These are phyloP conservation scores for Lentinula novae-zelandiae DNA, from an alignment of 1,284 basidiomycete species.

Conservation along the genomic window DNA sequence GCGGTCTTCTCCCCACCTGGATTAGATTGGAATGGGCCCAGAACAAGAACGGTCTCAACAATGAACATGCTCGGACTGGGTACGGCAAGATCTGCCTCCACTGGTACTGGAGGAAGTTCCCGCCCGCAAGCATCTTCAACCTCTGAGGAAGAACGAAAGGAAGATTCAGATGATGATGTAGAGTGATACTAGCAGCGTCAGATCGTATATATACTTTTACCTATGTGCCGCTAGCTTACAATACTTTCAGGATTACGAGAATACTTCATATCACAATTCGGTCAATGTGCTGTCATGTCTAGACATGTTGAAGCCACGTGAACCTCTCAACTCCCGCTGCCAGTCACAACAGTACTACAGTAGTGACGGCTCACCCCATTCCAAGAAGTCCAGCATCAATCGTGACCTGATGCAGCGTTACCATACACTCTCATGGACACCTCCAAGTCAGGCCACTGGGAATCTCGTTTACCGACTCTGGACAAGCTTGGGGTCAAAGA, in stretches of 20 bases:
- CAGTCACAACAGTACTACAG: no score
- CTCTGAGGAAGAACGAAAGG: background rate
- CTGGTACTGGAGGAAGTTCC: constrained; percentile 19
- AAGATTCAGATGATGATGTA: constrained; percentile 3
- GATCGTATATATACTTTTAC: background rate
- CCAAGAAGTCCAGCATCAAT: no score
- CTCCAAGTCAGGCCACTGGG: constrained; percentile 8
- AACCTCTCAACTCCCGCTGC: no score
- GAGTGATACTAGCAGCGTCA: background rate
- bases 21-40: constrained; percentile 17
- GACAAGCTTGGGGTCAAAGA: constrained; percentile 34
- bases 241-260: background rate
- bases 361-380: no score
- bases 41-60: constrained; percentile 47
- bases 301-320: no score
- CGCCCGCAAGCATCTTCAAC: background rate
- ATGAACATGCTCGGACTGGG: constrained; percentile 63
- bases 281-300: no score
- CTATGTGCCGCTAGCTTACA: background rate
- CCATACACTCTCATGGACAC: background rate
- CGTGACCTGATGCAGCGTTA: no score
- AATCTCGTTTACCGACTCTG: constrained; percentile 37
- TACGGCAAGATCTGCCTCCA: constrained; percentile 9
- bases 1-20: constrained; percentile 15
- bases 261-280: no score